A percentile compares a stretch with the other conserved stretches of the same genome.
Evolutionary conservation across 148 eudicot genomes (phyloP).

Genomic region (Rhododendron ferrugineum): DNA sequence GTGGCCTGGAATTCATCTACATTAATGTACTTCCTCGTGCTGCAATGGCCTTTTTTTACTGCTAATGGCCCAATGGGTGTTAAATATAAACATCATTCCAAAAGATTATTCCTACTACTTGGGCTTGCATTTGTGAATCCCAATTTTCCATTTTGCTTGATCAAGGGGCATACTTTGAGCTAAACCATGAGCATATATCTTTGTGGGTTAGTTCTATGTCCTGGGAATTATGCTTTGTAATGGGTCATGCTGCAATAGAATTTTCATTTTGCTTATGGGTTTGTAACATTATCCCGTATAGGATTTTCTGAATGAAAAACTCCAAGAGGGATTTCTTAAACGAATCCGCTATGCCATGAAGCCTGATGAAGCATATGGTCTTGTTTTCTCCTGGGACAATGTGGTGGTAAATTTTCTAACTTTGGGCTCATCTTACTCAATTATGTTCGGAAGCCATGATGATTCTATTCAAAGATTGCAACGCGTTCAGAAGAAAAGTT

Average conservation of each 20-base stretch:
- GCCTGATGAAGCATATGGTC: slow-evolving; percentile 98
- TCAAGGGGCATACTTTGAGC: background rate
- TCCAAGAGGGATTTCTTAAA: slow-evolving; percentile 84
- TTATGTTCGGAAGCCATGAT: too few relatives aligned
- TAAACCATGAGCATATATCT: background rate
- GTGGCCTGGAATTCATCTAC: background rate
- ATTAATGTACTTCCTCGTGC: background rate
- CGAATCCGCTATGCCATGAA: slow-evolving; percentile 96
- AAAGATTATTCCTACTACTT: background rate
- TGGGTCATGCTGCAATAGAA: slow-evolving; percentile 3
- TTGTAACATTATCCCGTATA: slow-evolving; percentile 18
- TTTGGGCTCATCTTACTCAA: background rate
- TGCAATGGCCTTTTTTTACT: background rate
- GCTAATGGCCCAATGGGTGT: background rate
- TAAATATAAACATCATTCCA: background rate
- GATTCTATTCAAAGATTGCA: background rate
- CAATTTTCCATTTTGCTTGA: background rate
- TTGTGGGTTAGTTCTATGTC: background rate
- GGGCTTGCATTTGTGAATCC: background rate
- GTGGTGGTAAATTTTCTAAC: slow-evolving; percentile 59
- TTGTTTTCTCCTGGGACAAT: slow-evolving; percentile 95
- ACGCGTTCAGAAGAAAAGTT: background rate
- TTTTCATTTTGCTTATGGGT: background rate
- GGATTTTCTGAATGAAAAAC: slow-evolving; percentile 85
- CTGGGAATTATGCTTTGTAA: background rate